Conservation (phyloP, 768 basidiomycete genomes). For the Rhodotorula diobovata region DNA sequence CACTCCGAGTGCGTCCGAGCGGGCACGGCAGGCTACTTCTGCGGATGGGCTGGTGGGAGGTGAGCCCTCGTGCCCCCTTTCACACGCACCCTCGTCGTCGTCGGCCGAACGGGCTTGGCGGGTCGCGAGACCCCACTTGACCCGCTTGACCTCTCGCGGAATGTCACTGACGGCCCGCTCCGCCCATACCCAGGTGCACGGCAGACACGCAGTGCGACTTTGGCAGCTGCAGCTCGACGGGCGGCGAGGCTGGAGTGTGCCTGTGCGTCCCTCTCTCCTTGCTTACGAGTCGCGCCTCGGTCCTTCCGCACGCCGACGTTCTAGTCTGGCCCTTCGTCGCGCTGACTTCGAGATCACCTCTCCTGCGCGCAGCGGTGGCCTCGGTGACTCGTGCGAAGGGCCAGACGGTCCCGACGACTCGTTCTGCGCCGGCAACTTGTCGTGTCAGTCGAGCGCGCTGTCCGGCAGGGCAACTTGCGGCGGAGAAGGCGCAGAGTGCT, state of each 20-base stretch:
- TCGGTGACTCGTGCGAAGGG: constrained; percentile 26
- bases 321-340: neutral
- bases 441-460: constrained; percentile 16
- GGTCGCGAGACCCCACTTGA: no score
- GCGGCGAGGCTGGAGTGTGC: neutral
- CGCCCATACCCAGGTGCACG: neutral
- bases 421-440: constrained; percentile 21
- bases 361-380: constrained; percentile 11
- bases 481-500: constrained; percentile 24
- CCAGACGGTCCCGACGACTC: constrained; percentile 27
- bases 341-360: neutral
- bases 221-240: constrained; percentile 4
- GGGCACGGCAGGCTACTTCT: constrained; percentile 3
- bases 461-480: constrained; percentile 15
- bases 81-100: neutral
- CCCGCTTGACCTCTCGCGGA: neutral
- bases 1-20: constrained; percentile 9
- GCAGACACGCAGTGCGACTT: constrained; percentile 26
- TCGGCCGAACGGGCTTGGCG: no score
- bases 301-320: neutral
- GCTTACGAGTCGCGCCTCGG: no score
- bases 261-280: neutral
- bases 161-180: neutral
- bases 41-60: constrained; percentile 22
- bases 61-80: neutral